These are phyloP conservation scores for Entelexis paramagnoliae DNA, from an alignment of 1,139 yeast species.

Conservation along the genomic window DNA sequence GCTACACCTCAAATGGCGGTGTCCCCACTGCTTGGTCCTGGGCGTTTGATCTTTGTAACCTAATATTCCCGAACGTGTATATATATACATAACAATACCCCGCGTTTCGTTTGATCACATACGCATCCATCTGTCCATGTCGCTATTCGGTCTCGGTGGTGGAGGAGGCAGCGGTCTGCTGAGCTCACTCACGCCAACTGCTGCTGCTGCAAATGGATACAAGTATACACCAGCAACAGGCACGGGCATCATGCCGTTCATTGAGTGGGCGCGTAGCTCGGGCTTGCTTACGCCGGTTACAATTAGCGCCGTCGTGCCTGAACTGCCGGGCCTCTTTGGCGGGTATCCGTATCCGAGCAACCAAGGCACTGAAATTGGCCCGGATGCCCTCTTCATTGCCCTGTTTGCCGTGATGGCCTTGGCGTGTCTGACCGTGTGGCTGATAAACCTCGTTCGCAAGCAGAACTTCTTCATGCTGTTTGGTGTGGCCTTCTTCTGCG, in stretches of 20 bases:
- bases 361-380: slow-evolving; percentile 33
- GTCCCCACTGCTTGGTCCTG: not conserved
- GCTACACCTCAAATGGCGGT: not conserved
- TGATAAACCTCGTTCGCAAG: slow-evolving; percentile 46
- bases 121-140: slow-evolving; percentile 28
- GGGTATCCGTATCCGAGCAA: slow-evolving; percentile 42
- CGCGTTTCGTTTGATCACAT: not conserved
- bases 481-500: slow-evolving; percentile 46
- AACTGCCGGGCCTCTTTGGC: slow-evolving; percentile 52
- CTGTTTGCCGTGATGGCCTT: slow-evolving; percentile 43
- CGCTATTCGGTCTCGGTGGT: slow-evolving; percentile 51
- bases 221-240: slow-evolving; percentile 27
- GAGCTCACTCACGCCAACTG: slow-evolving; percentile 17
- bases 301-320: slow-evolving; percentile 29
- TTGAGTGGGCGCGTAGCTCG: slow-evolving; percentile 31
- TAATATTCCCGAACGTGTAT: slow-evolving; percentile 3
- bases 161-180: slow-evolving; percentile 15
- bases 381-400: slow-evolving; percentile 55
- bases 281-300: slow-evolving; percentile 27
- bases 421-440: slow-evolving; percentile 43
- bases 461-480: slow-evolving; percentile 54
- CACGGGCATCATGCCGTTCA: slow-evolving; percentile 34
- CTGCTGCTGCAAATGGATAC: slow-evolving; percentile 16
- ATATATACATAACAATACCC: not conserved
- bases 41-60: slow-evolving; percentile 1